Percentiles rank a stretch among this genome's conserved stretches.
Evolutionary conservation across 352 stramenopile species (phyloP).

Genomic region (Blastocystis sp.): DNA sequence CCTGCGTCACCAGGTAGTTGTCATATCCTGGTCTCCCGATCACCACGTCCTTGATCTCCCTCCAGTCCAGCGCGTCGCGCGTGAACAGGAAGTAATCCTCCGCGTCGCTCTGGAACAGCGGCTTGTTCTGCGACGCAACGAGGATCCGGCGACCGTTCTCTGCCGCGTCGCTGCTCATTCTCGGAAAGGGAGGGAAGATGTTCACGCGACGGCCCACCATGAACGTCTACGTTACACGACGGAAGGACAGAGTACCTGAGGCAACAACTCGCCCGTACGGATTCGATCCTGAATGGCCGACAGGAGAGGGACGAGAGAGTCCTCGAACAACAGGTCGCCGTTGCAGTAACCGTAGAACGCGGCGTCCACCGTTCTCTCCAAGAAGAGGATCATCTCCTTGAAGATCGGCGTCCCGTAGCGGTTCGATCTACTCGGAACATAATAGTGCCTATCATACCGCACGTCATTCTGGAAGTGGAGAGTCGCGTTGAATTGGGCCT

Average conservation of each 20-base stretch:
- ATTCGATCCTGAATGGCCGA: background rate
- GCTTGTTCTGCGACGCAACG: background rate
- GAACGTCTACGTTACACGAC: background rate
- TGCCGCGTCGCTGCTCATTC: background rate
- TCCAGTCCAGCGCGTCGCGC: slow-evolving; percentile 2
- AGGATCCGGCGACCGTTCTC: background rate
- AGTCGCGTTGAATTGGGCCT: background rate
- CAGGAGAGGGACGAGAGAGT: background rate
- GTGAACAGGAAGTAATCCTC: slow-evolving; percentile 69
- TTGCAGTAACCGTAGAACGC: slow-evolving; percentile 70
- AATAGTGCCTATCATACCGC: background rate
- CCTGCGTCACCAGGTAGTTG: slow-evolving; percentile 54
- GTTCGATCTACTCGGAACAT: slow-evolving; percentile 29
- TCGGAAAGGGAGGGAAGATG: slow-evolving; percentile 58
- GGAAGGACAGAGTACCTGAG: background rate
- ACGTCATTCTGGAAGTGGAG: background rate
- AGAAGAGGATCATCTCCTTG: slow-evolving; percentile 27
- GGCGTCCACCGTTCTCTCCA: background rate
- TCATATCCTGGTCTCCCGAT: slow-evolving; percentile 50
- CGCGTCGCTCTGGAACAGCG: slow-evolving; percentile 39
- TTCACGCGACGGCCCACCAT: slow-evolving; percentile 39
- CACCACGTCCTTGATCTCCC: slow-evolving; percentile 1
- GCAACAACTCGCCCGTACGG: background rate
- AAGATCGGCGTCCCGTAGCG: slow-evolving; percentile 60
- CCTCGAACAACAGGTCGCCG: slow-evolving; percentile 60